These are phyloP conservation scores for Dioszegia hungarica DNA, from an alignment of 768 basidiomycete species.

Conservation along the genomic window DNA sequence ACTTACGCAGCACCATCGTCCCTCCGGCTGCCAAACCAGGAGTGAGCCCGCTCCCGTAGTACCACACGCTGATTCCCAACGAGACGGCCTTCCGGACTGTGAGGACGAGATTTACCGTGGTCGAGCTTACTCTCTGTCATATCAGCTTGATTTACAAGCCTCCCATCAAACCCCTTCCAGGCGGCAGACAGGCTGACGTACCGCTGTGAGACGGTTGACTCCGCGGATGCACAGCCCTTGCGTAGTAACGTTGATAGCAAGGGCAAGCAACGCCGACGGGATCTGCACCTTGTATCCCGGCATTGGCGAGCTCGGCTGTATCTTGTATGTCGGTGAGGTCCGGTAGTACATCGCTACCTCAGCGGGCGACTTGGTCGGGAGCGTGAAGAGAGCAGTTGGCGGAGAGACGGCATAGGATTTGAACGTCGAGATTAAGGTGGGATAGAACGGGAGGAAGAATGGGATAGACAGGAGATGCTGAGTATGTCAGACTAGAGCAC, in stretches of 20 bases:
- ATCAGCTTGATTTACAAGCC: neutral
- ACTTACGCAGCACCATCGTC: constrained; percentile 60
- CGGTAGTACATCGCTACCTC: constrained; percentile 6
- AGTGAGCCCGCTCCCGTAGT: constrained; percentile 73
- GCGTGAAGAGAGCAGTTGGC: constrained; percentile 34
- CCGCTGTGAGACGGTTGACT: constrained; percentile 74
- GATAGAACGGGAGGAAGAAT: constrained; percentile 62
- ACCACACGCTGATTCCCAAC: constrained; percentile 76
- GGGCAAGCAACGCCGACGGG: constrained; percentile 56
- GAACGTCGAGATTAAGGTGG: constrained; percentile 57
- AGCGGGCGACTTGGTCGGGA: constrained; percentile 5
- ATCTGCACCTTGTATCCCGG: constrained; percentile 15
- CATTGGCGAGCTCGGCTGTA: neutral
- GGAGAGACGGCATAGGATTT: constrained; percentile 56
- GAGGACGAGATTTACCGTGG: constrained; percentile 74
- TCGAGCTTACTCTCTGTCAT: constrained; percentile 62
- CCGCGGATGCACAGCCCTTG: constrained; percentile 79
- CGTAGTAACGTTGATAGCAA: constrained; percentile 63
- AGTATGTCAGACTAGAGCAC: no score
- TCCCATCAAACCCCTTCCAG: no score
- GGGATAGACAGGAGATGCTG: constrained; percentile 79
- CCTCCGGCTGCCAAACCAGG: constrained; percentile 62
- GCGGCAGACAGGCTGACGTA: constrained; percentile 53
- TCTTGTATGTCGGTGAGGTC: constrained; percentile 4
- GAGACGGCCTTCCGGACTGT: constrained; percentile 76